Base-by-base conservation (phyloP, 2,329 filamentous ascomycete species). In the Xylariaceae sp. region DNA sequence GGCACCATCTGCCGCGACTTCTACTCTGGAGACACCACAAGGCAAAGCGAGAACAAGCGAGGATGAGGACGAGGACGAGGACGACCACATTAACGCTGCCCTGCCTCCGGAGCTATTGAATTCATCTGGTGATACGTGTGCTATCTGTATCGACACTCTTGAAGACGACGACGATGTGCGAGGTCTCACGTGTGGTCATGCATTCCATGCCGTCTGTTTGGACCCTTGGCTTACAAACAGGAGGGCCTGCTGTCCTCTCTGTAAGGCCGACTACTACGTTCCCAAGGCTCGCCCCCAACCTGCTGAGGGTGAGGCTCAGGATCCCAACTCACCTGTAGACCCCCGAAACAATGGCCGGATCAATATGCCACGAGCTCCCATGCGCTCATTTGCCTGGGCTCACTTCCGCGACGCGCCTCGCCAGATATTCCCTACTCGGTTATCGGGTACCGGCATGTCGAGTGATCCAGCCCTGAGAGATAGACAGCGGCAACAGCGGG, bases 141-240 rank as follows among this genome's bases (percentile, higher is more conserved):
- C 94, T 46, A 97, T 99, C 63, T 99, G 94, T 70, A 87, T 99
- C 59, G 94, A 99, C 66, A 87, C 83, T 0, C 81, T 99, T 16
- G 94, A 99, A 69, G 90, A 97, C 57, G 90, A 97, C 57, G 94
- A 97, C 63, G 93, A 99, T 67, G 86, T 99, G 45, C 89, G 94
- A 61, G 94, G 94, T 2, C 75, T 99, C 55, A 91, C 90, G 4
- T 99, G 94, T 66, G 94, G 94, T n/a, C 94, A 99, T 71, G 92
- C 93, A 48, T 99, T 97, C 81, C 94, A 99, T 69, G 92, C 91
- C 46, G 89, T 88, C 38, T 99, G 94, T 67, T 83, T 99, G 45
- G 94, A 99, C 63, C 94, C 94, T 11, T 99, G 94, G 94, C 75
- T 99, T 58, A 99, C 94, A 10, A 92, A 89, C 66, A 84, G 94